These are phyloP conservation scores for Bacidia gigantensis DNA, from an alignment of 495 filamentous ascomycete species.

Conservation along the genomic window DNA sequence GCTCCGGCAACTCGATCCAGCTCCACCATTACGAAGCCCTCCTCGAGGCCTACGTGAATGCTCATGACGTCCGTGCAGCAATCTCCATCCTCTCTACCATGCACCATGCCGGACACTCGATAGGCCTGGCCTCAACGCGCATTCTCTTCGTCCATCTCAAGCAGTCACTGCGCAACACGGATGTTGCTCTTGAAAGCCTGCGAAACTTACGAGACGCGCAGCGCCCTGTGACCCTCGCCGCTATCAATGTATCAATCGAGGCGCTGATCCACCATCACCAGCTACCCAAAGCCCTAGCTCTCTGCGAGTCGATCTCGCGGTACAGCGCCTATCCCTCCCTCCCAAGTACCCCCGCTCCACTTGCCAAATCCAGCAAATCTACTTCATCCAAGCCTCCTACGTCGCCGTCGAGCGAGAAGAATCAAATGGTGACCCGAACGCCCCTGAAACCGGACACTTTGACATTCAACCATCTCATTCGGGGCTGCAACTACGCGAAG, in stretches of 20 bases:
- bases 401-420: neutral
- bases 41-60: conserved; percentile 48
- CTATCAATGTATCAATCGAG: conserved; percentile 52
- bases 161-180: conserved; percentile 17
- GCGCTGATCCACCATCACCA: conserved; percentile 28
- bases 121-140: conserved; percentile 40
- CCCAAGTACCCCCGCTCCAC: neutral
- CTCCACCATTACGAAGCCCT: conserved; percentile 65
- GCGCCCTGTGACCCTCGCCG: conserved; percentile 37
- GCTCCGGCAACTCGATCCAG: conserved; percentile 34
- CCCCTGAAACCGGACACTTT: conserved; percentile 38
- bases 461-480: conserved; percentile 57
- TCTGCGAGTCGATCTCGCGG: conserved; percentile 58
- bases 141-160: conserved; percentile 39
- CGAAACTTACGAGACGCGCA: conserved; percentile 33
- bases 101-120: conserved; percentile 39
- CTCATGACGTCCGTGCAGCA: conserved; percentile 29
- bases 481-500: conserved; percentile 37
- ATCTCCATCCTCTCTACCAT: conserved; percentile 33
- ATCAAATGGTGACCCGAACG: neutral
- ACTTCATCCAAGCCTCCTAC: no score
- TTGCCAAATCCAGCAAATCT: neutral
- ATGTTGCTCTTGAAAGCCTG: conserved; percentile 40
- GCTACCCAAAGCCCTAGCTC: conserved; percentile 38
- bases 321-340: conserved; percentile 31